Evolutionary conservation across 192 early-diverging fungal genomes (phyloP).

Genomic region (Coemansia guatemalensis): DNA sequence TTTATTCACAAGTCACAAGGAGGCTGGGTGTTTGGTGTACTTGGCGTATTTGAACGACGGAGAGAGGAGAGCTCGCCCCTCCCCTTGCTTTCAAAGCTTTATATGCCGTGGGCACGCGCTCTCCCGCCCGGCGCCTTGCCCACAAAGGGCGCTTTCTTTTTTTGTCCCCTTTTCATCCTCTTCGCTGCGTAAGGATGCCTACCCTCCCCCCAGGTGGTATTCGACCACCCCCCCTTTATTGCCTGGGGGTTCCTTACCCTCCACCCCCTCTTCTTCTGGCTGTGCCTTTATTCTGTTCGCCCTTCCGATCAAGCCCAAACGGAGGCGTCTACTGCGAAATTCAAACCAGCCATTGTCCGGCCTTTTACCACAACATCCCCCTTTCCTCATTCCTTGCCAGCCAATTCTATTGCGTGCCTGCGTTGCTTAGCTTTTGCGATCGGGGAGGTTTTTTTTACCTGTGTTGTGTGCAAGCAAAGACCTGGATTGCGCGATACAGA

Average conservation of each 20-base stretch:
- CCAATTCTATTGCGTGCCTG: not conserved
- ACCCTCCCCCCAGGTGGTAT: not conserved
- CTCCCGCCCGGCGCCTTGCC: conserved; percentile 1
- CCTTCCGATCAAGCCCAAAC: conserved; percentile 13
- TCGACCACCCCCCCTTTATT: not conserved
- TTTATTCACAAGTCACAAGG: conserved; percentile 23
- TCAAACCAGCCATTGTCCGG: not conserved
- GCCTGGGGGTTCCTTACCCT: conserved; percentile 5
- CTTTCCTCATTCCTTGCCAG: not conserved
- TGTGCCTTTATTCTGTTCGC: not conserved
- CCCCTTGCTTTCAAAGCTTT: conserved; percentile 1
- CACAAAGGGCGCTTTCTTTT: not conserved
- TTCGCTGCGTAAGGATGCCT: not conserved
- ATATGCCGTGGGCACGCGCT: conserved; percentile 21
- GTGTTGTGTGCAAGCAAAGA: not conserved
- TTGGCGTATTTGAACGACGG: conserved; percentile 7
- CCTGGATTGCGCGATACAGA: not conserved
- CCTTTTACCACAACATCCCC: not conserved
- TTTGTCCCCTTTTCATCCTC: conserved; percentile 5
- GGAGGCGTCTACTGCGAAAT: conserved; percentile 13
- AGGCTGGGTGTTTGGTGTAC: not conserved
- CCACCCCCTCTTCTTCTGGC: not conserved
- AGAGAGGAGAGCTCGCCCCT: not conserved
- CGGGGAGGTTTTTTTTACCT: not conserved
- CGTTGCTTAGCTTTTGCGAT: not conserved